Evolutionary conservation across 202 grass and related monocot genomes (phyloP).

Genomic region (Hordeum pubiflorum): DNA sequence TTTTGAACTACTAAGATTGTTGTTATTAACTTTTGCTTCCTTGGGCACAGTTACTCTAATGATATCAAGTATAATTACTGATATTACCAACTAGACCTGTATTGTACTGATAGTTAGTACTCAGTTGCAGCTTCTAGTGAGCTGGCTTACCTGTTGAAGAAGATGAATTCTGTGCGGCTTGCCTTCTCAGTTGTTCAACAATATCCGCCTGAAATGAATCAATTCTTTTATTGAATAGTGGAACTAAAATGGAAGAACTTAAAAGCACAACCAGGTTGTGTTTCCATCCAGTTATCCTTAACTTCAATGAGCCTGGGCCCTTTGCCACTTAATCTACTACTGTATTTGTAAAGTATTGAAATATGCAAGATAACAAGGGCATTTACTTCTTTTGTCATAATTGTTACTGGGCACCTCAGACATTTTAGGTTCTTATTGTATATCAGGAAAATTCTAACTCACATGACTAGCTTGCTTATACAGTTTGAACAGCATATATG

Average conservation of each 20-base stretch:
- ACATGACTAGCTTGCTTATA: neutral
- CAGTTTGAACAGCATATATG: neutral
- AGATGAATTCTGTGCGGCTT: slow-evolving; percentile 20
- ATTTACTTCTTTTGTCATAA: neutral
- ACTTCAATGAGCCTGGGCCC: slow-evolving; percentile 6
- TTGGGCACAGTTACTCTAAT: neutral
- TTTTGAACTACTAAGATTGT: slow-evolving; percentile 14
- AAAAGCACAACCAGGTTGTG: neutral
- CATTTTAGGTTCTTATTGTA: neutral
- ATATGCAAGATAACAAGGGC: neutral
- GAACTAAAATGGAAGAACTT: slow-evolving; percentile 12
- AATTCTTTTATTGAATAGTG: slow-evolving; percentile 1
- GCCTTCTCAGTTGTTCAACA: slow-evolving; percentile 26
- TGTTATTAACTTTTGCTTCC: slow-evolving; percentile 15
- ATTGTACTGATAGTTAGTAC: slow-evolving; percentile 10
- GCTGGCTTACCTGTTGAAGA: slow-evolving; percentile 17
- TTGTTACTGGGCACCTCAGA: neutral
- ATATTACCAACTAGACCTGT: slow-evolving; percentile 10
- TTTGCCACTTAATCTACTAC: neutral
- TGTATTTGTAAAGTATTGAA: neutral
- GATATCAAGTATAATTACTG: neutral
- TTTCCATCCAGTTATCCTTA: neutral
- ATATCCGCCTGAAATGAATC: slow-evolving; percentile 33
- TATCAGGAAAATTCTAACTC: neutral
- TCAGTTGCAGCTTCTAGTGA: slow-evolving; percentile 15